A percentile compares a stretch with the other conserved stretches of the same genome.
phyloP scores from a whole-genome alignment of 2,329 filamentous ascomycete genomes.

The Fusarium domesticum region DNA sequence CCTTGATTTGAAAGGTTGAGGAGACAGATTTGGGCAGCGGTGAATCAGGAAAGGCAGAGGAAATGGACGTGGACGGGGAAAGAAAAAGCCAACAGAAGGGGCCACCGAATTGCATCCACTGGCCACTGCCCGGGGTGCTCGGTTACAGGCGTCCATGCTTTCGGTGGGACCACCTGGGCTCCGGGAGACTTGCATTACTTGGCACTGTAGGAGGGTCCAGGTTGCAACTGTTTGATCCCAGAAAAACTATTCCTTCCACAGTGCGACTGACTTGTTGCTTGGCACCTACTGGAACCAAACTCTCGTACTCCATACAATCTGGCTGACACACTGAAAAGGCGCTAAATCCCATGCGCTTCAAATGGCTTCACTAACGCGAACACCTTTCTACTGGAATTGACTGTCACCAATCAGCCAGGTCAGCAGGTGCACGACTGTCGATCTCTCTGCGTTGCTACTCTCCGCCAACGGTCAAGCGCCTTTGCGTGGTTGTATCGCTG shows the following conservation, averaged over 20 bases:
- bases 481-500: too few species aligned
- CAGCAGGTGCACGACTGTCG: constrained; percentile 20
- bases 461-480: too few species aligned
- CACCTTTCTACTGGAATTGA: constrained; percentile 10
- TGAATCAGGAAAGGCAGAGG: constrained; percentile 14
- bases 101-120: too few species aligned
- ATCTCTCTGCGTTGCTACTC: constrained; percentile 9
- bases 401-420: constrained; percentile 1
- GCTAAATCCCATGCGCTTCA: too few species aligned
- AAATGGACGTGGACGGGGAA: constrained; percentile 2
- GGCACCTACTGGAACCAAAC: constrained; percentile 8
- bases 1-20: constrained; percentile 2
- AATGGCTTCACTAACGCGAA: constrained; percentile 27
- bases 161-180: constrained; percentile 23
- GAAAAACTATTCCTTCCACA: constrained; percentile 3
- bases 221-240: constrained; percentile 15
- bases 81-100: too few species aligned
- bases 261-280: constrained; percentile 13
- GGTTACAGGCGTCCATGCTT: too few species aligned
- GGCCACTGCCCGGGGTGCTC: constrained; percentile 19
- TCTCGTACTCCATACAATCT: constrained; percentile 1
- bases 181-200: constrained; percentile 21
- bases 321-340: constrained; percentile 7
- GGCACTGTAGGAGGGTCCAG: constrained; percentile 15
- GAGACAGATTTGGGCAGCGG: constrained; percentile 20